Evolutionary conservation across 768 basidiomycete species (phyloP), one percentile per base, ranked within the genome.

Genomic region (Termitomyces sp.): DNA sequence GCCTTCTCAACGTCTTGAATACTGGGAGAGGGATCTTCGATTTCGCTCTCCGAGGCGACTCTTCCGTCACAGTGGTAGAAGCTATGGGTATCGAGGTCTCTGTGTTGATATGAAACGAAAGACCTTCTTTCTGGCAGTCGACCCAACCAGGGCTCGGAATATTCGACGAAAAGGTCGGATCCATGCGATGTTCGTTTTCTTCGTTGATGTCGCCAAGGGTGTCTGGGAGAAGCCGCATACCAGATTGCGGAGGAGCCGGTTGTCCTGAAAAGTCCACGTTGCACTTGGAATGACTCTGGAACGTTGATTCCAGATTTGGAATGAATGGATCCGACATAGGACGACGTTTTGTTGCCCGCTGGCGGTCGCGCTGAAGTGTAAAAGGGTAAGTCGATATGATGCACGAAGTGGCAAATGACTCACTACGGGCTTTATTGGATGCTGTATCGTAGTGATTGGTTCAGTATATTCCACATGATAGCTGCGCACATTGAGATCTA

Each of bases 21-120:
- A 68, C 64, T 13, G 68, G 66, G 31, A 65, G 63, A 20, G 69
- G 67, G 33, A 68, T 64, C 16, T 60, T 65, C 29, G 66, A 68
- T 51, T 58, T 61, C 15, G 37, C 6, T n/a, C 52, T 55, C 6
- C 6, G 28, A 44, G 47, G 44, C 9, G 39, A 15, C 41, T 48
- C 37, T 31, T 44, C 49, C 39, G 36, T 31, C 6, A 28, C 33
- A 20, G 46, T 50, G 13, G 20, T 29, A 6, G 51, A 54, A 18
- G 51, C 42, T 31, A 45, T 33, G 9, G 51, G 47, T 33, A 47
- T 51, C 24, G 57, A 42, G 24, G 57, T 62, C 29, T 53, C 52
- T 1, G 50, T 31, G 28, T 45, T 48, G n/a, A 46, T 56, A 22
- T 22, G 50, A 52, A 56, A 62, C 4, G 57, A 59, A 31, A 26